Percentiles rank a stretch among this genome's conserved stretches.
Conservation (phyloP, 495 filamentous ascomycete species). For the Trichoderma orchidacearum region DNA sequence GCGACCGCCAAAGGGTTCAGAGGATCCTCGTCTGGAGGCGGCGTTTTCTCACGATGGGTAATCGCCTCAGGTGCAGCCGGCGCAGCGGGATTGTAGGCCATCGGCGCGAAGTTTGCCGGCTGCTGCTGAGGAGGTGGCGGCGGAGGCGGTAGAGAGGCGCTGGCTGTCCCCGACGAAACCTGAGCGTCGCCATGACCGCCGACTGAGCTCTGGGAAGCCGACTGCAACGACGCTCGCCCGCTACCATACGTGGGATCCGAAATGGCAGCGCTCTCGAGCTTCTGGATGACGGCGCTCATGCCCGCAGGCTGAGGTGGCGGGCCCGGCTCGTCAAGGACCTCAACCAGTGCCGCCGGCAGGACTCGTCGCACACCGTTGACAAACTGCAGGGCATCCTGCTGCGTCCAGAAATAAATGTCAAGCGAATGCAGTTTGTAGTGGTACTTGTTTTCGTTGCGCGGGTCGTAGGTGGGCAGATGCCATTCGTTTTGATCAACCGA, state of each 20-base stretch:
- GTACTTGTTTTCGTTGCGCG: slow-evolving; percentile 52
- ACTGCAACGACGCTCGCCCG: slow-evolving; percentile 6
- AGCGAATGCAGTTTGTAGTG: slow-evolving; percentile 67
- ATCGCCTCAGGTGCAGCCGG: slow-evolving; percentile 76
- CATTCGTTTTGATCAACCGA: slow-evolving; percentile 46
- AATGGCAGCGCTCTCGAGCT: slow-evolving; percentile 71
- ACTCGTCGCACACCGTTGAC: slow-evolving; percentile 49
- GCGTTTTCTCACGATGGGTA: slow-evolving; percentile 77
- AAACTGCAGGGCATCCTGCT: slow-evolving; percentile 60
- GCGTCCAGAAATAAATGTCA: slow-evolving; percentile 84
- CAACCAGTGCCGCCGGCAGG: slow-evolving; percentile 45
- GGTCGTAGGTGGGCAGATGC: slow-evolving; percentile 63
- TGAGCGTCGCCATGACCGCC: slow-evolving; percentile 17
- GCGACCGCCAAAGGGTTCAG: slow-evolving; percentile 62
- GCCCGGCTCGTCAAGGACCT: slow-evolving; percentile 41
- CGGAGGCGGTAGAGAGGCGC: slow-evolving; percentile 13
- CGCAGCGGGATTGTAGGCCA: slow-evolving; percentile 83
- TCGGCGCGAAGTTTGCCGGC: slow-evolving; percentile 44
- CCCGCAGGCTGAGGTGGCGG: slow-evolving; percentile 30
- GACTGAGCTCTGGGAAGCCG: slow-evolving; percentile 15
- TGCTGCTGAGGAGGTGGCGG: slow-evolving; percentile 20
- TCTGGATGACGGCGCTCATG: slow-evolving; percentile 69
- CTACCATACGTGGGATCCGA: slow-evolving; percentile 24
- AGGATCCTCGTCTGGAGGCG: slow-evolving; percentile 56
- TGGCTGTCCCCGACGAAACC: slow-evolving; percentile 13